Base-by-base conservation (phyloP, 1,284 basidiomycete species). In the Rhodofomes roseus region DNA sequence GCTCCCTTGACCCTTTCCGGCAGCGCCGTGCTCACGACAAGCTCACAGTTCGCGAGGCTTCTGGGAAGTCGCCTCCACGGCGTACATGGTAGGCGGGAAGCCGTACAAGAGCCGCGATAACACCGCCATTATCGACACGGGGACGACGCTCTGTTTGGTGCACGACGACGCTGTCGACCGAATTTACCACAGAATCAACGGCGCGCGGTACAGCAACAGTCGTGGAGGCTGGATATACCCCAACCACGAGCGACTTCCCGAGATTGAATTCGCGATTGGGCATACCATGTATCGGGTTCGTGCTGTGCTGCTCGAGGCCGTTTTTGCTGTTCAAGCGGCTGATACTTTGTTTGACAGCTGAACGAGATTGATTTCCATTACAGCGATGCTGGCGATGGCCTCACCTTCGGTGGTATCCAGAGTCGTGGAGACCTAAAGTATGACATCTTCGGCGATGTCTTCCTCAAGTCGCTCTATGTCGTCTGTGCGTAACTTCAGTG, bases 51-150 rank as follows among this genome's bases (percentile, higher is more conserved):
- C 69, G 2, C 67, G 71, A 56, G 73, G 74, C 40, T 75, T 74
- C 68, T 75, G 74, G 74, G 68, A 73, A 62, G 71, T 75, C 31
- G 20, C 61, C 8, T 72, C 72, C 7, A 58, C 65, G 2, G 66
- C 67, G 18, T 70, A 66, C 59, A 55, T 62, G 51, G 58, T 75
- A 25, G 71, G 70, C 51, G 71, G 70, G 20, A 52, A 69, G 54
- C 65, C 61, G 40, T 65, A 63, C 57, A 46, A 65, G n/a, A 70
- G 70, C 39, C 58, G 63, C 8, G 59, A 66, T 6, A 76, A 76
- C 69, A 71, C 71, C 7, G 71, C 76, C 29, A 77, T 77, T 57
- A 70, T 74, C 43, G 76, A 77, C 64, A 77, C 76, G n/a, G 76
- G 76, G 43, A 77, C 76, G 23, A 76, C 74, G 2, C 72, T 77